Evolutionary conservation across 805 yeast genomes (phyloP).

Genomic region (Yarrowia sp.): DNA sequence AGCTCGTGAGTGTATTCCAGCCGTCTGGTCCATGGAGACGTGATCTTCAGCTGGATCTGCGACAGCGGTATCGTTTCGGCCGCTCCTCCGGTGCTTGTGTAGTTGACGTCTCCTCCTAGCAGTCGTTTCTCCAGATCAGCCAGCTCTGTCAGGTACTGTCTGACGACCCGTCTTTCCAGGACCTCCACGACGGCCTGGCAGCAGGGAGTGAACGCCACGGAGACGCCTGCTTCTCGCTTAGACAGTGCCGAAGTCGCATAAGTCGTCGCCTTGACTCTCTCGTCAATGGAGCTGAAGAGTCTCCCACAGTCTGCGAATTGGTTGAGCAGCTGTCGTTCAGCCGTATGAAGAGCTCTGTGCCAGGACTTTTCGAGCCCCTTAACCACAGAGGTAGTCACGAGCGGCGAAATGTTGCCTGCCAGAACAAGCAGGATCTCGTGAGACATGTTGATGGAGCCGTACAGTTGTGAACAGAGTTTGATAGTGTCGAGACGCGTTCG

Average conservation of each 20-base stretch:
- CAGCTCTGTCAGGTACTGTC: conserved; percentile 17
- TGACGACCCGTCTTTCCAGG: background rate
- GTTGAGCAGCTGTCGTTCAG: conserved; percentile 30
- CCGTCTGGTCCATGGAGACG: conserved; percentile 6
- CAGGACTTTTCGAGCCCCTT: conserved; percentile 2
- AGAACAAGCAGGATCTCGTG: conserved; percentile 34
- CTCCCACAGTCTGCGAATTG: conserved; percentile 31
- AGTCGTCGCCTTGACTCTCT: background rate
- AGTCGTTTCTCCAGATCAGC: conserved; percentile 28
- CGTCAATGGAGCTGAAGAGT: conserved; percentile 27
- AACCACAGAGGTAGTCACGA: conserved; percentile 2
- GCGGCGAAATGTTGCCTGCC: conserved; percentile 31
- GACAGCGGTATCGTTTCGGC: conserved; percentile 8
- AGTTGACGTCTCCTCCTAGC: conserved; percentile 28
- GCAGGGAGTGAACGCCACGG: conserved; percentile 27
- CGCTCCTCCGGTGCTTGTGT: conserved; percentile 26
- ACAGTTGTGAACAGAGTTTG: background rate
- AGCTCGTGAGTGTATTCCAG: conserved; percentile 1
- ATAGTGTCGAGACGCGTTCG: background rate
- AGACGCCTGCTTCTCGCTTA: conserved; percentile 29
- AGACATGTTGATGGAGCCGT: conserved; percentile 29
- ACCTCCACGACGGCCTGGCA: conserved; percentile 16
- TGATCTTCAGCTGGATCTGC: background rate
- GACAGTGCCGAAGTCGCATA: conserved; percentile 14
- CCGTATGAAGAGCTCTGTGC: conserved; percentile 29